Conservation (phyloP, 257 asterid genomes). For the Salvia miltiorrhiza region DNA sequence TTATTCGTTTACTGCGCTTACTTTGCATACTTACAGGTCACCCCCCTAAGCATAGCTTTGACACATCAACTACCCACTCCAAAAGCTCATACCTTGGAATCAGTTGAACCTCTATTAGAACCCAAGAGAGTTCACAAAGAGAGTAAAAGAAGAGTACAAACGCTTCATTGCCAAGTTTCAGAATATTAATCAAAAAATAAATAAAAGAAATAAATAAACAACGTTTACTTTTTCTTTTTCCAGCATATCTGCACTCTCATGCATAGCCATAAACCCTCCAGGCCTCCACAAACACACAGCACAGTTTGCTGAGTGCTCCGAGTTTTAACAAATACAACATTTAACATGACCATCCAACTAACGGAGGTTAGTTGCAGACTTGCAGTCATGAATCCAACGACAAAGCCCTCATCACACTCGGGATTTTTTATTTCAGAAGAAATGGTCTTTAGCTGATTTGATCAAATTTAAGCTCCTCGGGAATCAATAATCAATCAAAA, state of each 20-base stretch:
- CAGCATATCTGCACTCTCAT: not conserved
- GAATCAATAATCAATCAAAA: slow-evolving; percentile 6
- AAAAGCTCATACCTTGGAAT: slow-evolving; percentile 2
- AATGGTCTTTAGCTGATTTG: not conserved
- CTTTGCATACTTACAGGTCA: slow-evolving; percentile 15
- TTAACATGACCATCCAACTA: not conserved
- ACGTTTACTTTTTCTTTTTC: not conserved
- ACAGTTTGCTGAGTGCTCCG: not conserved
- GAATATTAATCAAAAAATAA: too few relatives aligned
- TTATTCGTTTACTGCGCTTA: not conserved
- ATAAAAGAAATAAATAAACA: slow-evolving; percentile 6
- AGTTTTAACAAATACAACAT: not conserved
- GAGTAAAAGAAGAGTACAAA: not conserved
- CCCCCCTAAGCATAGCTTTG: slow-evolving; percentile 2
- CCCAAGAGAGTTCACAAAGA: not conserved
- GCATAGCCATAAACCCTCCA: slow-evolving; percentile 21
- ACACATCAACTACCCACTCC: slow-evolving; percentile 11
- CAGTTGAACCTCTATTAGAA: not conserved
- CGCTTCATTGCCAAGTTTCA: not conserved
- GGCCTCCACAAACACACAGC: slow-evolving; percentile 18
- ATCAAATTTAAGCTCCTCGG: slow-evolving; percentile 9
- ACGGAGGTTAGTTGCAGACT: not conserved
- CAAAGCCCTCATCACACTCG: not conserved
- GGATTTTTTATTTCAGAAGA: too few relatives aligned
- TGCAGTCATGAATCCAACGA: not conserved